Base-by-base conservation (phyloP, 768 basidiomycete species). In the Pleurotus tuoliensis region DNA sequence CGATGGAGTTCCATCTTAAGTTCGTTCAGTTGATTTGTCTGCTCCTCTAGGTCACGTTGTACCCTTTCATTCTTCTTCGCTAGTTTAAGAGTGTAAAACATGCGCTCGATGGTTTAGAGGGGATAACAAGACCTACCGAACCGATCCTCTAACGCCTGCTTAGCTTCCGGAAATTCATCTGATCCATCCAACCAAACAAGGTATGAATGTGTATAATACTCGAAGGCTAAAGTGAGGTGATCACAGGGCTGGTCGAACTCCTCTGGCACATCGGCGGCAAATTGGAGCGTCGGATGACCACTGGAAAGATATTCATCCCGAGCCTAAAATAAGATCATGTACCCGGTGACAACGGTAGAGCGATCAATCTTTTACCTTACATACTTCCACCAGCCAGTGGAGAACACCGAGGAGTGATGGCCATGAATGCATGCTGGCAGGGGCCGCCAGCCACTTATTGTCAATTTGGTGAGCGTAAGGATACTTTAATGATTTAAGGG, bases 341-440 rank as follows among this genome's bases (percentile, higher is more conserved):
- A 34, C 30, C 30, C 30, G 30, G 30, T 34, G 30, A 34, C 30
- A 34, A 11, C 30, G 12, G 5, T 22, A 57, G 38, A 20, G n/a
- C 57, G 51, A 9, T 27, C 11, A 34, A 56, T 67, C 77, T 24
- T 63, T 24, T 63, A 95, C 96, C 74, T 87, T 88, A 64, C 89
- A 87, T 61, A 92, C 69, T 63, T 92, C 87, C 6, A 90, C 91
- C 12, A 99, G 73, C 97, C 97, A 99, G 70, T 95, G 90, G 34
- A 98, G 67, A 64, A 91, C 89, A 18, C 90, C 96, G 13, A 98
- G 76, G 22, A 97, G 71, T 18, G 83, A 77, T 0, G 93, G 92
- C 97, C 96, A 98, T n/a, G 88, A 86, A 71, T 92, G 90, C 76
- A 90, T 88, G 54, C 87, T 88, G 0, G 92, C 95, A 0, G 94